Evolutionary conservation across 257 asterid species (phyloP).

Genomic region (Solanum chilense): DNA sequence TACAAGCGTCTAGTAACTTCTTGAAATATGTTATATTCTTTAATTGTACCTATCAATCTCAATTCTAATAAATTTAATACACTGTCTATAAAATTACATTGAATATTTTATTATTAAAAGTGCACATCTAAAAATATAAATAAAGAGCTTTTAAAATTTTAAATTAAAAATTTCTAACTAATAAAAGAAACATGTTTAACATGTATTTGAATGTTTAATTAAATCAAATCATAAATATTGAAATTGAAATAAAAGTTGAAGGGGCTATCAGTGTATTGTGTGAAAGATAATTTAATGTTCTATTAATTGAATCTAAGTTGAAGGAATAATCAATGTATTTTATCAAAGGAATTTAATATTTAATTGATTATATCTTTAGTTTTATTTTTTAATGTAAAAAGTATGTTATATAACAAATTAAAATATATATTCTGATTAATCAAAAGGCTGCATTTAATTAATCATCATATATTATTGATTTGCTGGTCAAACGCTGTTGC

Average conservation of each 20-base stretch:
- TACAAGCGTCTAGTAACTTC: neutral
- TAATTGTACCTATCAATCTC: neutral
- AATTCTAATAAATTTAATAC: too few species aligned
- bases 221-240: neutral
- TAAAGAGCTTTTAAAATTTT: neutral
- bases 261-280: neutral
- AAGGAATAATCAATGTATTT: neutral
- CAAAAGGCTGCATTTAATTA: neutral
- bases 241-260: neutral
- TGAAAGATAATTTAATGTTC: neutral
- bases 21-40: neutral
- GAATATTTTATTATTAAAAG: too few species aligned
- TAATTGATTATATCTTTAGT: neutral
- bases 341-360: neutral
- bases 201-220: neutral
- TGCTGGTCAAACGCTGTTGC: neutral
- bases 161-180: neutral
- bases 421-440: neutral
- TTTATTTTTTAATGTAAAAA: neutral
- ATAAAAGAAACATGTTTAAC: neutral
- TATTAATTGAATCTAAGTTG: neutral
- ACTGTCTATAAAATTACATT: too few species aligned
- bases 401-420: neutral
- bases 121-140: rapidly evolving
- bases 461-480: neutral